phyloP scores from a whole-genome alignment of 805 yeast genomes.

The Hemisphaericaspora nanyangensis region DNA sequence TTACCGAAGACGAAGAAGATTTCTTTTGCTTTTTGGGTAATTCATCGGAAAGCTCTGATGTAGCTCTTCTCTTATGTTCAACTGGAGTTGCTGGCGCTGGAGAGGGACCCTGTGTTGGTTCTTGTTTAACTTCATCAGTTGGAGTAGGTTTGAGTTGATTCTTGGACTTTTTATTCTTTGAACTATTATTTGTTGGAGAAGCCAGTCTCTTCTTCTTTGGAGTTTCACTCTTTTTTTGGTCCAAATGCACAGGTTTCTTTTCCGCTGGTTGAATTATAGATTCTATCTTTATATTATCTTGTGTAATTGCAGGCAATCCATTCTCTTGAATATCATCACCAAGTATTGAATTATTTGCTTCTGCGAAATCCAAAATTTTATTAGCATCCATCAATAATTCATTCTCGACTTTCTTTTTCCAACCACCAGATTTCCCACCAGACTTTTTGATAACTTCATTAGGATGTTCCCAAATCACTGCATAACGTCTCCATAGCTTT shows the following conservation, averaged over 20 bases:
- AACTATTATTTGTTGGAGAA: background rate
- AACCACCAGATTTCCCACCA: constrained; percentile 43
- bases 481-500: constrained; percentile 86
- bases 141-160: no score
- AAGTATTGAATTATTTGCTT: constrained; percentile 19
- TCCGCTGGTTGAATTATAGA: background rate
- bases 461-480: constrained; percentile 82
- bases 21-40: constrained; percentile 11
- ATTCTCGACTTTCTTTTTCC: constrained; percentile 61
- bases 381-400: constrained; percentile 65
- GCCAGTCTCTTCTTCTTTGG: background rate
- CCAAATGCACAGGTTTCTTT: background rate
- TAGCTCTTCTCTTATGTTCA: background rate
- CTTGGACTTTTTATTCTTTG: background rate
- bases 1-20: no score
- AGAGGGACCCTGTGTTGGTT: background rate
- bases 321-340: constrained; percentile 11
- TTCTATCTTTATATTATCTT: background rate
- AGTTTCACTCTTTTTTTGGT: background rate
- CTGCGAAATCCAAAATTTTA: constrained; percentile 48
- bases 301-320: background rate
- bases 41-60: constrained; percentile 1
- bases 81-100: background rate
- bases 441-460: constrained; percentile 53
- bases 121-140: background rate